Percentiles rank a stretch among this genome's conserved stretches.
Evolutionary conservation across 352 stramenopile species (phyloP).

Genomic region (Globisporangium cystogenes): DNA sequence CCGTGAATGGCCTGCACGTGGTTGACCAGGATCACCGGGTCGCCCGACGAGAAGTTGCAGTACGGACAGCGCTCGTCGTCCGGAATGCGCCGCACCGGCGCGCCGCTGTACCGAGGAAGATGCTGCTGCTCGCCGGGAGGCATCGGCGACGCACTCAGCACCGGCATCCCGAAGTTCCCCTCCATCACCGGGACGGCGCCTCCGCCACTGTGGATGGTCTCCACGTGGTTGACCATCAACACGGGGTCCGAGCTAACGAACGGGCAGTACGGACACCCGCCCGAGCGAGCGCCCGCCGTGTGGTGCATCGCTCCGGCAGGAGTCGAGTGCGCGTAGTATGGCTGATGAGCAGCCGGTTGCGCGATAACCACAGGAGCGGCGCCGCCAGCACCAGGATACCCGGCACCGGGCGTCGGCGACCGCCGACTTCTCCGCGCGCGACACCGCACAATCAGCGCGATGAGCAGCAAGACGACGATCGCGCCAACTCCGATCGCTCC

Average conservation of each 20-base stretch:
- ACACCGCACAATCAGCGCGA: constrained; percentile 30
- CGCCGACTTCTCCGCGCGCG: constrained; percentile 17
- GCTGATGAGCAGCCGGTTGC: constrained; percentile 1
- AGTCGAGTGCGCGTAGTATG: constrained; percentile 18
- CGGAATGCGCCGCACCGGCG: constrained; percentile 4
- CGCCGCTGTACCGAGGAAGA: neutral
- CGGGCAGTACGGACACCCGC: constrained; percentile 57
- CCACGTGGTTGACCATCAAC: constrained; percentile 63
- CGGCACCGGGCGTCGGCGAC: constrained; percentile 1
- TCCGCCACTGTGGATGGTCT: constrained; percentile 28
- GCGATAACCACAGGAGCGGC: no score
- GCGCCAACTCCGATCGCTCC: constrained; percentile 34
- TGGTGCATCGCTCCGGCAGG: constrained; percentile 9
- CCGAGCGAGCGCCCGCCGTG: neutral
- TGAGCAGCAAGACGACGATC: constrained; percentile 45
- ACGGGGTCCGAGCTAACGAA: constrained; percentile 45
- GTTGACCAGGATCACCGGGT: constrained; percentile 71
- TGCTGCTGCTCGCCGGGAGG: neutral
- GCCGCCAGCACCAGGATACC: constrained; percentile 4
- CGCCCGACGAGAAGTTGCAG: constrained; percentile 44
- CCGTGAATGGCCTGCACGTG: constrained; percentile 70
- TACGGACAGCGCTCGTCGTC: constrained; percentile 55
- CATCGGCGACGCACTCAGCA: constrained; percentile 8
- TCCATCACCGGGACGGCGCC: constrained; percentile 11
- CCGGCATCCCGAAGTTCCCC: constrained; percentile 10